A percentile compares a stretch with the other conserved stretches of the same genome.
phyloP scores from a whole-genome alignment of 2,329 filamentous ascomycete species.

The Chrysoporthe cubensis region DNA sequence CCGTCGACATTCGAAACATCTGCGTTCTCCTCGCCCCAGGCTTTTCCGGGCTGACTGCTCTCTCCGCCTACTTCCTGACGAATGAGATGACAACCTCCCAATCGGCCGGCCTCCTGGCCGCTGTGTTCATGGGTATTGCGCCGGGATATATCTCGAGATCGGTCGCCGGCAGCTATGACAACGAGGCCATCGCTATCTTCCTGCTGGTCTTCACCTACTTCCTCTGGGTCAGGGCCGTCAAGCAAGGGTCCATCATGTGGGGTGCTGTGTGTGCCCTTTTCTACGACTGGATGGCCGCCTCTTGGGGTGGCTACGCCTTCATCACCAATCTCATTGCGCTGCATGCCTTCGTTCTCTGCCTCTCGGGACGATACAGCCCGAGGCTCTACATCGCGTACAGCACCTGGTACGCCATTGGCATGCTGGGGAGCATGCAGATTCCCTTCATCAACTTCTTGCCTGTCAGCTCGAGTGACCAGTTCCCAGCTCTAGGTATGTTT shows the following conservation, averaged over 20 bases:
- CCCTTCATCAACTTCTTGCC: conserved; percentile 97
- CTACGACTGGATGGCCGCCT: conserved; percentile 99
- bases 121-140: conserved; percentile 94
- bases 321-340: conserved; percentile 96
- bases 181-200: conserved; percentile 99
- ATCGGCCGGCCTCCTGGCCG: conserved; percentile 92
- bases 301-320: conserved; percentile 99
- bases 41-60: conserved; percentile 91
- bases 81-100: conserved; percentile 96
- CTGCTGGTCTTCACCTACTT: conserved; percentile 97
- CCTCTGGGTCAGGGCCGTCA: conserved; percentile 98
- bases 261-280: conserved; percentile 91
- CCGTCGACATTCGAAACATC: conserved; percentile 98
- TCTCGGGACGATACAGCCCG: conserved; percentile 95
- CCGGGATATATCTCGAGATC: conserved; percentile 98
- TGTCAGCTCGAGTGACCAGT: conserved; percentile 96
- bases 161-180: conserved; percentile 97
- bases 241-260: conserved; percentile 96
- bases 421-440: conserved; percentile 98
- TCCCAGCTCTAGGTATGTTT: conserved; percentile 84
- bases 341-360: conserved; percentile 90
- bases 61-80: conserved; percentile 91
- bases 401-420: conserved; percentile 96
- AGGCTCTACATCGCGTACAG: conserved; percentile 95
- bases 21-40: conserved; percentile 94